Conservation (phyloP, 495 filamentous ascomycete genomes). For the Penicillium mononematosum region DNA sequence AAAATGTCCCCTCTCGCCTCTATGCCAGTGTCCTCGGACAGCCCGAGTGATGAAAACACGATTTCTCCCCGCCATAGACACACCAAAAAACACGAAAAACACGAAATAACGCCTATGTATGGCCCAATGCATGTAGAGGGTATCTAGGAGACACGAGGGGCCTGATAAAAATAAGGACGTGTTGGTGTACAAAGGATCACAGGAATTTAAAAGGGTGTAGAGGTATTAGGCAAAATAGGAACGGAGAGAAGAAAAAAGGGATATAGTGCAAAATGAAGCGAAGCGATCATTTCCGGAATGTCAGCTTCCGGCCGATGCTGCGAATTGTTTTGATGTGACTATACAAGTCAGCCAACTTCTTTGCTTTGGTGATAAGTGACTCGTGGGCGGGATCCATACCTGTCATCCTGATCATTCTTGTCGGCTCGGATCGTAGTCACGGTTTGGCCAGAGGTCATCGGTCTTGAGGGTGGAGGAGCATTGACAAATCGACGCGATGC, state of each 20-base stretch:
- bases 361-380: neutral
- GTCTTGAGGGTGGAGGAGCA: conserved; percentile 31
- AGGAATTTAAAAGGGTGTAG: conserved; percentile 6
- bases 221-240: conserved; percentile 5
- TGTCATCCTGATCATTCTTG: conserved; percentile 39
- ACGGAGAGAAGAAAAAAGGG: neutral
- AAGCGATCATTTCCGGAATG: conserved; percentile 25
- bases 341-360: conserved; percentile 7
- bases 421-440: conserved; percentile 29
- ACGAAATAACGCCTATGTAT: conserved; percentile 31
- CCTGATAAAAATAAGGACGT: conserved; percentile 7
- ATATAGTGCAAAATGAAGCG: neutral
- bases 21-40: conserved; percentile 14
- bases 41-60: conserved; percentile 4
- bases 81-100: conserved; percentile 5
- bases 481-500: conserved; percentile 43
- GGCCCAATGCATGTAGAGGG: conserved; percentile 31
- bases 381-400: conserved; percentile 25
- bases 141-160: conserved; percentile 28
- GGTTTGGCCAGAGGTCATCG: conserved; percentile 39
- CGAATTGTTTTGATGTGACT: conserved; percentile 42
- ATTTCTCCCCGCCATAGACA: conserved; percentile 9
- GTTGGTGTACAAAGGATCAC: conserved; percentile 15
- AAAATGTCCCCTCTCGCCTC: conserved; percentile 10
- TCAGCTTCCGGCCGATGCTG: conserved; percentile 44